Evolutionary conservation across 1,284 basidiomycete genomes (phyloP).

Genomic region (Puccinia coronata): DNA sequence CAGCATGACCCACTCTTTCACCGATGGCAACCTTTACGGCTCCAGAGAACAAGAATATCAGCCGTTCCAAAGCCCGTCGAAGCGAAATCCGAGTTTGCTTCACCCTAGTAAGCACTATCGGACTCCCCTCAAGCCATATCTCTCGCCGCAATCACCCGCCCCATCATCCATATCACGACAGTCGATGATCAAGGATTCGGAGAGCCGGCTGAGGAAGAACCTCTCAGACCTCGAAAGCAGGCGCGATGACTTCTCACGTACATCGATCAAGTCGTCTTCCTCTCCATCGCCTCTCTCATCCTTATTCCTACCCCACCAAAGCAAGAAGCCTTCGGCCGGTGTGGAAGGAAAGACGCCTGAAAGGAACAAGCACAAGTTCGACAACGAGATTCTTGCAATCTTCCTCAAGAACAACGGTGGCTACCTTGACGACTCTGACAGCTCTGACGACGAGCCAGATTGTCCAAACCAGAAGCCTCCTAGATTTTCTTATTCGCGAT

Average conservation of each 20-base stretch:
- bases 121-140: conserved; percentile 1
- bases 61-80: not conserved
- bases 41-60: not conserved
- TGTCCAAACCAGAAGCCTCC: not conserved
- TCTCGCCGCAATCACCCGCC: not conserved
- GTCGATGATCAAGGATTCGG: not conserved
- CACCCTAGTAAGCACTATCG: not conserved
- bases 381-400: conserved; percentile 10
- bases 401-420: conserved; percentile 43
- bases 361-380: not conserved
- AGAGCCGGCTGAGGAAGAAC: not conserved
- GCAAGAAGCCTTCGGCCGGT: not conserved
- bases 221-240: conserved; percentile 13
- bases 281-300: not conserved
- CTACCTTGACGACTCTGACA: conserved; percentile 34
- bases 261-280: not conserved
- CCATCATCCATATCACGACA: conserved; percentile 1
- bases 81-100: not conserved
- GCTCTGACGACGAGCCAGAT: not conserved
- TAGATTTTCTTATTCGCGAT: not conserved
- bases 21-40: not conserved
- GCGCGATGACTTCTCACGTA: not conserved
- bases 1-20: not conserved
- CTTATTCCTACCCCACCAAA: not conserved
- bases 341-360: not conserved